Conservation (phyloP, 257 asterid species). For the Paraleonurus japonicus region DNA sequence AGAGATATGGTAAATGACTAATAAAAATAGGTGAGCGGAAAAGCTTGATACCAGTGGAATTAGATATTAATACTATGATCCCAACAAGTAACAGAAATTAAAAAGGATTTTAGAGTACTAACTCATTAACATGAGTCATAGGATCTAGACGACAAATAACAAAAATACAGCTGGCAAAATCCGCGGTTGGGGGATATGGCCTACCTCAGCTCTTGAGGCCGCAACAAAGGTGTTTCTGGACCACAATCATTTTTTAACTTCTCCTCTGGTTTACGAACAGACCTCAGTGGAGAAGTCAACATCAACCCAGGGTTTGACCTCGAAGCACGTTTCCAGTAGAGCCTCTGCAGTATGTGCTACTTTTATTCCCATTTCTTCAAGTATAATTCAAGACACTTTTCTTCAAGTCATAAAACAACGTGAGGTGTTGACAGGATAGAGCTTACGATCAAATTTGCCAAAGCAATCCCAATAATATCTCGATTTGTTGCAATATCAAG, state of each 20-base stretch:
- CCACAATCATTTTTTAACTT: constrained; percentile 29
- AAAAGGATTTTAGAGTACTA: background rate
- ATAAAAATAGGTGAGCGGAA: background rate
- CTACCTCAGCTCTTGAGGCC: constrained; percentile 93
- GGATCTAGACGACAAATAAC: background rate
- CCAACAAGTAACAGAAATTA: background rate
- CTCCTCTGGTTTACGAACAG: constrained; percentile 52
- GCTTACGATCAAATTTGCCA: constrained; percentile 94
- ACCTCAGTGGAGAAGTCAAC: constrained; percentile 87
- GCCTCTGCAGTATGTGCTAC: constrained; percentile 60
- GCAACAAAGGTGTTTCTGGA: constrained; percentile 61
- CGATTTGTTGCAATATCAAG: constrained; percentile 87
- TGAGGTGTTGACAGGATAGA: constrained; percentile 5
- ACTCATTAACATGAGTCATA: background rate
- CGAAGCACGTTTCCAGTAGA: constrained; percentile 95
- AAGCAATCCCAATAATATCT: constrained; percentile 84
- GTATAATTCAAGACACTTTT: constrained; percentile 13
- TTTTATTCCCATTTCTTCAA: constrained; percentile 9
- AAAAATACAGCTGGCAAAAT: background rate
- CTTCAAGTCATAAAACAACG: background rate
- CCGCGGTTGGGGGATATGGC: constrained; percentile 16
- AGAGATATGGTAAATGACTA: background rate
- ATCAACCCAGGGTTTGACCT: constrained; percentile 74
- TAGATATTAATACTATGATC: background rate
- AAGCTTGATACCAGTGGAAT: background rate